Percentiles rank a stretch among this genome's conserved stretches.
These are phyloP conservation scores for Echinochloa phyllopogon DNA, from an alignment of 176 grass and related monocot genomes.

Conservation along the genomic window DNA sequence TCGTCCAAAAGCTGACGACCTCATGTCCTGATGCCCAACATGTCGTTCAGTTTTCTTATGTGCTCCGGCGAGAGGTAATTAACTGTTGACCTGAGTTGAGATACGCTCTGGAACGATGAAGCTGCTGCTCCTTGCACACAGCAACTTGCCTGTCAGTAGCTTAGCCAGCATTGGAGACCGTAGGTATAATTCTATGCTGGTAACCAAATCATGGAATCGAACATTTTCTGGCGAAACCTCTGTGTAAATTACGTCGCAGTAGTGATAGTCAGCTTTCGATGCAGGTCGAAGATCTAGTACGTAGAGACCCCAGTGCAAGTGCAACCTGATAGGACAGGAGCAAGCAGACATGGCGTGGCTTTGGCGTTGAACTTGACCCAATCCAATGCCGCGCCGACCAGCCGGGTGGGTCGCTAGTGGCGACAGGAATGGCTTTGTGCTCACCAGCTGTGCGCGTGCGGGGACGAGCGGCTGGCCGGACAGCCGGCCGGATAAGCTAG, in stretches of 20 bases:
- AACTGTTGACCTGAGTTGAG: not conserved
- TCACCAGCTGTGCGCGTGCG: slow-evolving; percentile 17
- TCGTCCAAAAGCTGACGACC: slow-evolving; percentile 27
- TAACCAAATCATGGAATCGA: not conserved
- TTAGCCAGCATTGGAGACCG: not conserved
- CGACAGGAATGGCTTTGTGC: slow-evolving; percentile 9
- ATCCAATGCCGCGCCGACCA: not conserved
- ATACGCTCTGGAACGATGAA: not conserved
- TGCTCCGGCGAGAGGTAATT: not conserved
- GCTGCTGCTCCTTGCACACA: not conserved
- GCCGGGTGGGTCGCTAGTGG: not conserved
- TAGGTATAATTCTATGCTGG: not conserved
- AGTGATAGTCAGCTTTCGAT: not conserved
- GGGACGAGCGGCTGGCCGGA: not conserved
- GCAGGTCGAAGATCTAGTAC: not conserved
- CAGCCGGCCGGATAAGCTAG: slow-evolving; percentile 1
- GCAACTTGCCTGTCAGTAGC: not conserved
- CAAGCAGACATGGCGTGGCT: slow-evolving; percentile 3
- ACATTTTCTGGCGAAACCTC: too few species aligned
- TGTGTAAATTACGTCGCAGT: not conserved
- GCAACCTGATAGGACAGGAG: not conserved
- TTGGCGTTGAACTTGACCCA: not conserved
- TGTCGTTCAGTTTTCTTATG: not conserved
- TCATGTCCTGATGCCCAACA: not conserved
- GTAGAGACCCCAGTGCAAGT: not conserved